These are phyloP conservation scores for Asterophora lycoperdoides DNA, from an alignment of 768 basidiomycete species.

Conservation along the genomic window DNA sequence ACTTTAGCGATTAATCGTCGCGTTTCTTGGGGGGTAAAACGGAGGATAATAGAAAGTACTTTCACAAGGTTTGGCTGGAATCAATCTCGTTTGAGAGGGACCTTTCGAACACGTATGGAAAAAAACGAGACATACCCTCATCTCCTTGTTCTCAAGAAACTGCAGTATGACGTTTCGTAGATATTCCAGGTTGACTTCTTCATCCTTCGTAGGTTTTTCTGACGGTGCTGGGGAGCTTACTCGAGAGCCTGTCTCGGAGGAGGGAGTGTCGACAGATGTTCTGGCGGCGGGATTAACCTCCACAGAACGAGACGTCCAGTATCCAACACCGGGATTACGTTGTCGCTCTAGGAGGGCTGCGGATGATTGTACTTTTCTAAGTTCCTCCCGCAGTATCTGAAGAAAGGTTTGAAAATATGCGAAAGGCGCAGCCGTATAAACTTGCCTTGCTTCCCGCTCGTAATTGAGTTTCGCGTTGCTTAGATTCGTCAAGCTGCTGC, in stretches of 20 bases:
- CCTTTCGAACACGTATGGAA: background rate
- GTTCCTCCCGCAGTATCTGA: conserved; percentile 86
- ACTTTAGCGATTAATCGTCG: conserved; percentile 87
- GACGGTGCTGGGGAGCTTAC: conserved; percentile 34
- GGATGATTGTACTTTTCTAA: conserved; percentile 93
- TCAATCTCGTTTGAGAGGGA: background rate
- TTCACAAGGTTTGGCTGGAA: conserved; percentile 52
- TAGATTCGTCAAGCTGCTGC: conserved; percentile 69
- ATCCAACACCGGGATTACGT: conserved; percentile 91
- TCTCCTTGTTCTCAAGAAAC: conserved; percentile 97
- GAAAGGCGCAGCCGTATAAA: background rate
- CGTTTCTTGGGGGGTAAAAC: conserved; percentile 94
- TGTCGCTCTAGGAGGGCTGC: conserved; percentile 86
- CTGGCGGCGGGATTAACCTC: conserved; percentile 40
- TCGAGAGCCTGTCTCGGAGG: conserved; percentile 20
- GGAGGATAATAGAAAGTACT: conserved; percentile 87
- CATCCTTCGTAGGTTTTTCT: conserved; percentile 53
- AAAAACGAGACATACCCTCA: conserved; percentile 67
- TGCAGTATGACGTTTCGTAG: conserved; percentile 93
- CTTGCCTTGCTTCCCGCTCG: conserved; percentile 75
- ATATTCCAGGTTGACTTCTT: conserved; percentile 95
- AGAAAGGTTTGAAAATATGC: background rate
- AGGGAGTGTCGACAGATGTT: conserved; percentile 30
- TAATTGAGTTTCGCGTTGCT: conserved; percentile 63
- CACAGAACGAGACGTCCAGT: conserved; percentile 63